Percentiles rank a stretch among this genome's conserved stretches.
phyloP scores from a whole-genome alignment of 768 basidiomycete genomes.

The Rickenella mellea region DNA sequence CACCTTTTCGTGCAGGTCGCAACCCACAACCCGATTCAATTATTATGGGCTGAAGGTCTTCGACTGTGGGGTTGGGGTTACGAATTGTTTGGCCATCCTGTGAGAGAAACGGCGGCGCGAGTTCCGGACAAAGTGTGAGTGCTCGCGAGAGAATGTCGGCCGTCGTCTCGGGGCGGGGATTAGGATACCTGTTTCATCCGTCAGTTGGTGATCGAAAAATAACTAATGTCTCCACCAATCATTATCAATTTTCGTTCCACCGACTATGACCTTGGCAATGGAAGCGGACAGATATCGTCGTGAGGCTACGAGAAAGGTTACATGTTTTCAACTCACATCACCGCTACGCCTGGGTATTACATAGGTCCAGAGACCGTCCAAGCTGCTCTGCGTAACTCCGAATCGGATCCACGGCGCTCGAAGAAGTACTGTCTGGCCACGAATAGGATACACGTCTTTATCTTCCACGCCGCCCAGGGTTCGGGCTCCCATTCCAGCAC shows the following conservation, averaged over 20 bases:
- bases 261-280: conserved; percentile 37
- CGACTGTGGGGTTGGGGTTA: conserved; percentile 21
- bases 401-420: conserved; percentile 42
- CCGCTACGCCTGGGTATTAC: conserved; percentile 55
- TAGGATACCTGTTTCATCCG: conserved; percentile 43
- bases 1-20: conserved; percentile 59
- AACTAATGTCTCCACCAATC: conserved; percentile 41
- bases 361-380: conserved; percentile 42
- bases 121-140: conserved; percentile 27
- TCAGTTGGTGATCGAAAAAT: neutral
- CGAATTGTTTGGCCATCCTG: too few species aligned
- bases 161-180: conserved; percentile 53
- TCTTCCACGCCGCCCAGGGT: conserved; percentile 44
- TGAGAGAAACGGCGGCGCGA: conserved; percentile 17
- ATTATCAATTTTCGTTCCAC: conserved; percentile 46
- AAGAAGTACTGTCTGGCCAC: conserved; percentile 36
- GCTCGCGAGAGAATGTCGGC: conserved; percentile 44
- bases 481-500: conserved; percentile 55
- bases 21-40: conserved; percentile 46
- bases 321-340: conserved; percentile 27
- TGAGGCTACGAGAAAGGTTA: neutral
- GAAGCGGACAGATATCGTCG: neutral
- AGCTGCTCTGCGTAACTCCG: conserved; percentile 37
- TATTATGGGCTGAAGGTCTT: conserved; percentile 27
- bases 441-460: conserved; percentile 33